Percentiles rank a stretch among this genome's conserved stretches.
Evolutionary conservation across 768 basidiomycete species (phyloP).

Genomic region (Suillus decipiens): DNA sequence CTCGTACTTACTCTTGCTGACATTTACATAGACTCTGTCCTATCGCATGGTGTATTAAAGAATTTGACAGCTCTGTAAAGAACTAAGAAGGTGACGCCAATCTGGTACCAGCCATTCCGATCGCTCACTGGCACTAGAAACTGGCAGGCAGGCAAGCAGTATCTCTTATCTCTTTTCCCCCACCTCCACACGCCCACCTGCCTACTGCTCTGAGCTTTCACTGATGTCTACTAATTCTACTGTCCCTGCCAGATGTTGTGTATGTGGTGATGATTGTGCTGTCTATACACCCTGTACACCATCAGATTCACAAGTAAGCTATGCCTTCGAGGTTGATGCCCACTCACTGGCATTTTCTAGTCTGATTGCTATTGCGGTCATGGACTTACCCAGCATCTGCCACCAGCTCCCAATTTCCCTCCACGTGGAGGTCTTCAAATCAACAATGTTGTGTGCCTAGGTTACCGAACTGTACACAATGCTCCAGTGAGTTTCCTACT

Average conservation of each 20-base stretch:
- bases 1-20: no score
- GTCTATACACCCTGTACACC: neutral
- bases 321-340: neutral
- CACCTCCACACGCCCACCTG: no score
- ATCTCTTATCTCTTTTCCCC: no score
- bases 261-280: neutral
- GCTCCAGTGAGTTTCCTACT: neutral
- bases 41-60: no score
- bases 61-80: no score
- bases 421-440: neutral
- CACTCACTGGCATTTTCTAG: neutral
- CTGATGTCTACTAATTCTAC: no score
- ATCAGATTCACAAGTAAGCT: neutral
- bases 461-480: neutral
- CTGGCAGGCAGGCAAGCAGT: no score
- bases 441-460: neutral
- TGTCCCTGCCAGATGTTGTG: neutral
- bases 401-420: neutral
- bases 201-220: no score
- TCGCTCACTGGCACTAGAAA: no score
- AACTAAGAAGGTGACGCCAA: no score
- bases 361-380: neutral
- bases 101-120: no score
- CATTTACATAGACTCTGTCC: no score
- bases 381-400: neutral